Base-by-base conservation (phyloP, 306 rosid species). In the Cucumis hystrix region DNA sequence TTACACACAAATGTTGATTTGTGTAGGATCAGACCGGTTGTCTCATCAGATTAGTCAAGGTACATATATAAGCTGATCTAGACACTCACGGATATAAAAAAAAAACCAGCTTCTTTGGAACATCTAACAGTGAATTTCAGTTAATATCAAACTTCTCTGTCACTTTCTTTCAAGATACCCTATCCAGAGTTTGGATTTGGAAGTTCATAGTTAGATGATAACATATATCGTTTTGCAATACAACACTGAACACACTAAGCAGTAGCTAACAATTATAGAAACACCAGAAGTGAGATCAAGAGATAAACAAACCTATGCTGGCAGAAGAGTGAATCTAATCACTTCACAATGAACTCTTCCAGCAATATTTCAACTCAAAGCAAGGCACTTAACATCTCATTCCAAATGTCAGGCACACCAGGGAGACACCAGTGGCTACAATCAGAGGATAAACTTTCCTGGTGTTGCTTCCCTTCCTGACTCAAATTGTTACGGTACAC, bases 361-460 rank as follows among this genome's bases (percentile, higher is more conserved):
- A 71, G 43, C 60, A 49, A 49, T 41, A 25, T 25, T 45, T 25
- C 15, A 74, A 68, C 67, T 85, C 77, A 90, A 61, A 95, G 88
- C 86, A 89, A 84, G 61, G 91, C 91, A 83, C 37, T 92, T 65
- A 95, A 70, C 91, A 95, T 85, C 84, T 95, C 98, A 82, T 95
- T 95, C 98, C 98, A 95, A 65, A 74, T 77, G 76, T 95, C 98
- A 79, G 98, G 98, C 76, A 95, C 98, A 66, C 98, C 98, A 68
- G 98, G 98, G 51, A 95, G 97, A 81, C 98, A 95, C 97, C 98
- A 95, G 51, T 95, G 98, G 91, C 97, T 95, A 86, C 98, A 95
- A 86, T 95, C 98, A 74, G 98, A 90, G 62, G 97, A 87, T 80
- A 85, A 78, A 57, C 81, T 86, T 64, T 79, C 81, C 57, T 62